Conservation (phyloP, 2,329 filamentous ascomycete species). For the Ophiostoma triangulosporum region DNA sequence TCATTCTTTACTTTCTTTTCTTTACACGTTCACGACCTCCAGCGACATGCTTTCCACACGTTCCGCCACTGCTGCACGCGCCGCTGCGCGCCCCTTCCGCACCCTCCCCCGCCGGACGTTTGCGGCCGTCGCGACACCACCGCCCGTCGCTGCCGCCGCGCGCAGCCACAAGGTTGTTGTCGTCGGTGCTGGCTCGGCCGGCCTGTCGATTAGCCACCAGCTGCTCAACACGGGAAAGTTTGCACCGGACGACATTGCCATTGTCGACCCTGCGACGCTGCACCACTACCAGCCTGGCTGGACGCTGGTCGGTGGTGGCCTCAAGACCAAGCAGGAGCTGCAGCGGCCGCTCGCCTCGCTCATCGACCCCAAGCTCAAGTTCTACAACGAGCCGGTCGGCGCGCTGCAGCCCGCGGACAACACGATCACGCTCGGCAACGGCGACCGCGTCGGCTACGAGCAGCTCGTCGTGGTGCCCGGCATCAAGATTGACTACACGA, state of each 20-base stretch:
- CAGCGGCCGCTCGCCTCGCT: conserved; percentile 35
- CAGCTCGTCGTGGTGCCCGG: conserved; percentile 51
- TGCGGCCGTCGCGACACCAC: neutral
- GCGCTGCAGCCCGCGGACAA: conserved; percentile 43
- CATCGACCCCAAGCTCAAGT: conserved; percentile 45
- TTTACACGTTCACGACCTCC: too few species aligned
- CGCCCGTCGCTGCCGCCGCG: neutral
- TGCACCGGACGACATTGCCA: conserved; percentile 43
- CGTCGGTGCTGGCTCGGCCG: conserved; percentile 43
- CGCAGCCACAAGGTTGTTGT: conserved; percentile 11
- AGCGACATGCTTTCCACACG: neutral
- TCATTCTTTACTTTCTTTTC: too few species aligned
- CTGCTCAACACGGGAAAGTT: conserved; percentile 47
- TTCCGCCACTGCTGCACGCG: neutral
- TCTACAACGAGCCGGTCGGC: conserved; percentile 40
- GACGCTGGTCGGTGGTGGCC: conserved; percentile 53
- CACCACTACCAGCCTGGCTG: conserved; percentile 59
- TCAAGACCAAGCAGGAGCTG: conserved; percentile 49
- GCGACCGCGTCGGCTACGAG: conserved; percentile 45
- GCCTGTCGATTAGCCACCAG: conserved; percentile 53
- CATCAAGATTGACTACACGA: conserved; percentile 35
- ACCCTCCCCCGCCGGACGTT: neutral
- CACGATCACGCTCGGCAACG: conserved; percentile 38
- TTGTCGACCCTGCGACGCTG: conserved; percentile 48
- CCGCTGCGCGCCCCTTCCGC: neutral